Conservation (phyloP, 495 filamentous ascomycete species). For the Friedmanniomyces simplex region DNA sequence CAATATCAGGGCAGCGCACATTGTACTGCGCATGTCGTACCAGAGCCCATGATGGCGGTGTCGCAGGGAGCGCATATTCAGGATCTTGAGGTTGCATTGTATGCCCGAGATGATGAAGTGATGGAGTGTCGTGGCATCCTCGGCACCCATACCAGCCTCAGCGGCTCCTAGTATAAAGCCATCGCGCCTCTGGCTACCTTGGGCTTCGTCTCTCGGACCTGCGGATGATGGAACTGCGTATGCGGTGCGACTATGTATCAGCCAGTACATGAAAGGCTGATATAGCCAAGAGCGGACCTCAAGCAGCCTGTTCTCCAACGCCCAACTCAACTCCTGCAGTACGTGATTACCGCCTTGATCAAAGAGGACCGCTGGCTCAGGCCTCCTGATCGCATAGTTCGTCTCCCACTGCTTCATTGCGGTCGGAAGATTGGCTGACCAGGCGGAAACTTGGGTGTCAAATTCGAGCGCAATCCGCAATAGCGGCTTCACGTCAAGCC, state of each 20-base stretch:
- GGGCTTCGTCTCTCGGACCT: neutral
- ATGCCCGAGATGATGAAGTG: conserved; percentile 13
- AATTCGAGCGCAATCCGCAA: conserved; percentile 12
- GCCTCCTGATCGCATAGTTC: neutral
- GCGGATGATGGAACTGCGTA: too few species aligned
- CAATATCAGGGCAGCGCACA: conserved; percentile 1
- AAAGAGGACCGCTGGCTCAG: neutral
- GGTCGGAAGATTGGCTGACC: conserved; percentile 10
- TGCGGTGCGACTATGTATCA: conserved; percentile 1
- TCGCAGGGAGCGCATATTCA: conserved; percentile 10
- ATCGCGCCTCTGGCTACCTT: neutral
- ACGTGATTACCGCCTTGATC: neutral
- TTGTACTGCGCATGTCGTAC: conserved; percentile 10
- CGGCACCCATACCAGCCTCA: neutral
- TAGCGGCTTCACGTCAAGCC: conserved; percentile 5
- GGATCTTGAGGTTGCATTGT: conserved; percentile 5
- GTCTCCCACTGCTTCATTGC: conserved; percentile 16
- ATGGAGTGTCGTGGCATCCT: neutral
- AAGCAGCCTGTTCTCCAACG: conserved; percentile 10
- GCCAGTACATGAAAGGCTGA: conserved; percentile 15
- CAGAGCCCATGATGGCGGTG: conserved; percentile 18
- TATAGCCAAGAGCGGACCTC: conserved; percentile 15
- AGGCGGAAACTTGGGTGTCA: conserved; percentile 11
- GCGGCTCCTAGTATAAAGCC: neutral
- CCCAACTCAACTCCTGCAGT: conserved; percentile 14